Evolutionary conservation across 2,329 filamentous ascomycete species (phyloP).

Genomic region (Diaporthe amygdali): DNA sequence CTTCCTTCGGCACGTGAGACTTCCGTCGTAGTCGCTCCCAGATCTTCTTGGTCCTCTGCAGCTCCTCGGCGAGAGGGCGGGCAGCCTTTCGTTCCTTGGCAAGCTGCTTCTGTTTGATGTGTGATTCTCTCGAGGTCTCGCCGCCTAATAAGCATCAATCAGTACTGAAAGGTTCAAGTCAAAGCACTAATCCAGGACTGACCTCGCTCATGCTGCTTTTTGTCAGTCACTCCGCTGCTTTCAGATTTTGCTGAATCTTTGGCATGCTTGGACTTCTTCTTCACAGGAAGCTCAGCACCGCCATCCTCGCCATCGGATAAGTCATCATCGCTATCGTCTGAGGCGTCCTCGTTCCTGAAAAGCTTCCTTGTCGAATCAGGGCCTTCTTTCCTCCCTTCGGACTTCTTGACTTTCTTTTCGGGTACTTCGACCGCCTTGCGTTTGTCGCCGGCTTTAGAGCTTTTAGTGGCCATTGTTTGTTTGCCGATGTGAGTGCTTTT

Average conservation of each 20-base stretch:
- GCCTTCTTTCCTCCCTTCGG: slow-evolving; percentile 56
- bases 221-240: slow-evolving; percentile 34
- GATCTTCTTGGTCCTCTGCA: slow-evolving; percentile 90
- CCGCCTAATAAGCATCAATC: slow-evolving; percentile 34
- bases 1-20: slow-evolving; percentile 88
- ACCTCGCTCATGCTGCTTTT: slow-evolving; percentile 50
- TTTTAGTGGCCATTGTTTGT: slow-evolving; percentile 54
- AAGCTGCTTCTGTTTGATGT: slow-evolving; percentile 90
- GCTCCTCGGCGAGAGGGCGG: slow-evolving; percentile 90
- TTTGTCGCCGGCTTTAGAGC: slow-evolving; percentile 55
- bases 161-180: background rate
- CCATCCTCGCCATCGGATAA: slow-evolving; percentile 59
- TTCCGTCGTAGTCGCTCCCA: slow-evolving; percentile 95
- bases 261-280: slow-evolving; percentile 41
- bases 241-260: slow-evolving; percentile 31
- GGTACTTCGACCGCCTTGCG: slow-evolving; percentile 56
- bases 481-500: background rate
- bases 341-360: slow-evolving; percentile 38
- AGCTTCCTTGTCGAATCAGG: slow-evolving; percentile 38
- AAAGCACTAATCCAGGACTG: slow-evolving; percentile 29
- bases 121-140: slow-evolving; percentile 80
- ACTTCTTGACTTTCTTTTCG: slow-evolving; percentile 49
- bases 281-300: slow-evolving; percentile 51
- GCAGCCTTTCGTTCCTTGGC: slow-evolving; percentile 87
- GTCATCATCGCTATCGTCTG: slow-evolving; percentile 44